Evolutionary conservation across 345 rosid genomes (phyloP), one percentile per base, ranked within the genome.

Genomic region (Balakata baccata): DNA sequence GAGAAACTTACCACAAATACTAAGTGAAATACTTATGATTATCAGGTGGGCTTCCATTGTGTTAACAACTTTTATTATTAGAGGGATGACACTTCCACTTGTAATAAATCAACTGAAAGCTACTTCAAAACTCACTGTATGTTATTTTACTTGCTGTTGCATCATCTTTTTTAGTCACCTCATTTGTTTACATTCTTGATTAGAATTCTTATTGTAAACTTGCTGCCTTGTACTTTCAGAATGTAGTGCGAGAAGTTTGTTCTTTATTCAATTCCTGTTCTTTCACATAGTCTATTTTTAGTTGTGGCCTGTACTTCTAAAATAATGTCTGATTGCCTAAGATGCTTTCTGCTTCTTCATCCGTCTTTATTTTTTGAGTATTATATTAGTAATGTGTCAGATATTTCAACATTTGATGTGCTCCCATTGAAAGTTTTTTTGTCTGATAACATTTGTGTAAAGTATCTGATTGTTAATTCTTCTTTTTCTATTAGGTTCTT

Each of bases 31-130:
- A 5, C 14, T 18, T 13, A 53, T 6, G 20, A 17, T 53, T 53
- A 13, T 74, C 84, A 91, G 98, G 98, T 94, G 98, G 98, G 90
- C 90, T 10, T 87, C 97, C 73, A 92, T 94, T 58, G 79, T 81
- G 53, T 5, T 92, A 45, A 83, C 97, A 56, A 94, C 98, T 12
- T 68, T 92, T 62, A 3, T 94, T 79, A 89, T 90, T 71, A 88
- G 98, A 73, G 75, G 85, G n/a, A 77, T 74, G 17, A 88, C 88
- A 2, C 23, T 92, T 72, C 97, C 98, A n/a, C 84, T 94, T 71
- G n/a, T 87, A 76, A 86, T 94, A 75, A 89, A 88, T 85, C 89
- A 86, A 81, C 84, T 92, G 70, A 94, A 90, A 87, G 83, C 89
- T 64, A 84, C 89, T n/a, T 46, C 89, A 58, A 92, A 94, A 79